Evolutionary conservation across 2,329 filamentous ascomycete species (phyloP), one percentile per base, ranked within the genome.

Genomic region (Colletotrichum sidae): DNA sequence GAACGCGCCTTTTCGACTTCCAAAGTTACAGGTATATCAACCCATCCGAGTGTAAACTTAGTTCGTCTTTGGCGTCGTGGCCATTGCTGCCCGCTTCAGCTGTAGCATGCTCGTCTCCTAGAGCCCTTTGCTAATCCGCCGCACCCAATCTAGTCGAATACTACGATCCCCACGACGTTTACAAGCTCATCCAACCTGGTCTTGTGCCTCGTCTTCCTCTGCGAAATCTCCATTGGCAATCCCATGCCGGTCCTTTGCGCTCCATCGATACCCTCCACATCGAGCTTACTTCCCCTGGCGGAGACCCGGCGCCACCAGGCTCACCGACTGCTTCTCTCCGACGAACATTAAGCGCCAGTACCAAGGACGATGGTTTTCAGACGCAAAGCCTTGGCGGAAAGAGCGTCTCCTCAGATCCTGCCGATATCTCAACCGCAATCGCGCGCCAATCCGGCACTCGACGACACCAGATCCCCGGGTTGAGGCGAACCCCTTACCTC

Each of bases 161-260:
- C 81, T 93, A 92, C 81, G 96, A 99, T 80, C 95, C 96, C 57
- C 92, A 93, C 75, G 90, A 92, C 73, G 87, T 98, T 69, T 98
- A 95, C 79, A 89, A 92, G 65, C 86, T 95, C 56, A 83, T 98
- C 47, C 90, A 91, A 10, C 88, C 92, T 3, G 89, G 94, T 63
- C 84, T 99, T 63, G 84, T 92, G 45, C 84, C 91, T 46, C 91
- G 92, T 59, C 85, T 98, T 0, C 96, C 96, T 39, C 84, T 99
- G 42, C 91, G 90, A 69, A 96, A 98, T 73, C 88, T 99, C 50
- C 93, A 98, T 75, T 99, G 96, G 96, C 96, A 98, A 77, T 97
- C 96, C 12, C 93, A 96, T 67, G 91, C 91, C 35, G 91, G 96
- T 1, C 96, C 96, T 2, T 82, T 98, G 41, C 91, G 96, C 70